Base-by-base conservation (phyloP, 352 stramenopile species). In the Phytopythium litorale region DNA sequence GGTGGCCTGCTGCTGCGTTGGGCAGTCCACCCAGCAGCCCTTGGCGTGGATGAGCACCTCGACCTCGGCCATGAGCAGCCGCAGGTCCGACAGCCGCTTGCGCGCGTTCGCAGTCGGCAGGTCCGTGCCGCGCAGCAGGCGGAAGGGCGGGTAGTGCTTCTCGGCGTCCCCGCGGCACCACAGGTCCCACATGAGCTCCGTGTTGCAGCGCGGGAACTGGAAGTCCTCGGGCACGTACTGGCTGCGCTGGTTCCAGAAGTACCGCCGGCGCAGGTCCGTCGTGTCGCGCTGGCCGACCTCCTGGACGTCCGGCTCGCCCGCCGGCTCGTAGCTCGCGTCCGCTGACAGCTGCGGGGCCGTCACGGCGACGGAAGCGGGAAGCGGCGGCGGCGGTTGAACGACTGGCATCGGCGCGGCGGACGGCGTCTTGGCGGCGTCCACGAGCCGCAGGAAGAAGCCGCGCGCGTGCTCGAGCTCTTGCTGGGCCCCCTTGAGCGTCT, bases 21-120 rank as follows among this genome's bases (percentile, higher is more conserved):
- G 59, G 23, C 66, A 55, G 35, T 66, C 58, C 25, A 68, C 53
- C 66, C 60, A 76, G 40, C 59, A 51, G 18, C 28, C 49, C 53
- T 71, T 62, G n/a, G 37, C 38, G 23, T 50, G 54, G 11, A 60
- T 38, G 28, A 33, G 38, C 37, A 15, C 15, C 37, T 50, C 54
- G 37, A 60, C 38, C 38, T 60, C 54, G 8, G 40, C 55, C 55
- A 60, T 60, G 15, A 60, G 55, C 25, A 60, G 38, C 5, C 55
- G 55, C 38, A 60, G 55, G 33, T 58, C 52, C n/a, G 55, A 51
- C 23, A 60, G 38, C 5, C 40, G 38, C 55, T 60, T 60, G 23
- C 55, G 55, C 15, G 55, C 37, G 23, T 60, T 58, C 19, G 52
- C 32, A 2, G 52, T 58, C 52, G 52, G 52, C 32, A 58, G n/a